Evolutionary conservation across 208 protist genomes (phyloP), one percentile per base, ranked within the genome.

Genomic region (Willaertia magna): DNA sequence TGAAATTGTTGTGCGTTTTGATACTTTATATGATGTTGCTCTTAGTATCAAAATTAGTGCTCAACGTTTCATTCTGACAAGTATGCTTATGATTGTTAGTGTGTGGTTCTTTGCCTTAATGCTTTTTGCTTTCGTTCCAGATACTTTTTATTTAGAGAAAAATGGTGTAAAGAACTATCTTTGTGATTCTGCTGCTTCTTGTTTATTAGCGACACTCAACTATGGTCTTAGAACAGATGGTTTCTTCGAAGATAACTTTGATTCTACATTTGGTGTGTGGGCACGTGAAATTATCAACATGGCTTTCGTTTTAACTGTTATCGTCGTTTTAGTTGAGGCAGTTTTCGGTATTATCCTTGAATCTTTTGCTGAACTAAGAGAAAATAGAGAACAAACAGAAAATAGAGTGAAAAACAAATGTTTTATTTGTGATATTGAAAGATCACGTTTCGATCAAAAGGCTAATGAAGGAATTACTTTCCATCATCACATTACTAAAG

Each of bases 291-390:
- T 92, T 20, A 91, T 96, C 89, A 95, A 98, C 89, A 89, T 96
- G 75, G 85, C 93, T 48, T 98, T 97, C 90, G 97, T 95, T 89
- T 93, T 95, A 46, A 44, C 97, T 34, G 91, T 98, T 16, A 96
- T 94, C 43, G 92, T 97, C 30, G 93, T 98, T 74, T 93, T 97
- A 47, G 88, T 98, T 4, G 96, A 98, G 89, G 94, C 97, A 85
- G 93, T 98, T 52, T 96, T 97, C 88, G 95, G 95, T 94, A 93
- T 98, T 79, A 97, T 98, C 86, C 96, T 98, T 87, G 94, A 96
- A 88, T 96, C 93, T 22, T 97, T 97, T 90, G 93, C 91, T 0
- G 89, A 95, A 88, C 90, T 96, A 86, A 93, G 95, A 78, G 93
- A 95, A 85, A 92, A 95, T 84, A 93, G 93, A 87, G 90, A 90